phyloP scores from a whole-genome alignment of 2,329 filamentous ascomycete genomes.

The Ilyonectria destructans region DNA sequence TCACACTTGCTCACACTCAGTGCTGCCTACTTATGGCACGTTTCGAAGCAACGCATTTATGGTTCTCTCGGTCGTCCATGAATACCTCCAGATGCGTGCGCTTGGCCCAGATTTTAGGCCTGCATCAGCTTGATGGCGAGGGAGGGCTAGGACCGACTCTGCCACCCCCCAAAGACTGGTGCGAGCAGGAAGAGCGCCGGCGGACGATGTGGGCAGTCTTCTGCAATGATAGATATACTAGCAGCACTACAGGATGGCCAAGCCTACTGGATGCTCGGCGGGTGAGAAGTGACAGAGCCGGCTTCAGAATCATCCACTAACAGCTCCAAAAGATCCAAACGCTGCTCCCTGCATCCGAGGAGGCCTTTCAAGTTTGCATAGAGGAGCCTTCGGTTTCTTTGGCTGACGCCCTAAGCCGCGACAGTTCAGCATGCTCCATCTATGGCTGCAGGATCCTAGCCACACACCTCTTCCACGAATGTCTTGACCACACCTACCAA shows the following conservation, averaged over 20 bases:
- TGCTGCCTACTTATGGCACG: slow-evolving; percentile 80
- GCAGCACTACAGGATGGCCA: slow-evolving; percentile 91
- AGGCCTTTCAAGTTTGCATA: slow-evolving; percentile 78
- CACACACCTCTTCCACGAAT: slow-evolving; percentile 83
- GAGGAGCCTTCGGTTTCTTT: slow-evolving; percentile 75
- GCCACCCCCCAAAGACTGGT: slow-evolving; percentile 82
- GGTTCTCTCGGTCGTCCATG: slow-evolving; percentile 87
- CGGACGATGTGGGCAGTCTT: slow-evolving; percentile 88
- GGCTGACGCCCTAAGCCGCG: slow-evolving; percentile 72
- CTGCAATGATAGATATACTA: slow-evolving; percentile 84
- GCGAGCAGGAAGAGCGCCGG: slow-evolving; percentile 80
- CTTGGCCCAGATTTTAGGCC: slow-evolving; percentile 83
- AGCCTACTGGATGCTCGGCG: slow-evolving; percentile 82
- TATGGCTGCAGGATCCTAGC: slow-evolving; percentile 81
- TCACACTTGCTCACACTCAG: slow-evolving; percentile 81
- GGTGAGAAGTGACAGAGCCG: slow-evolving; percentile 47
- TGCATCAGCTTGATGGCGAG: slow-evolving; percentile 80
- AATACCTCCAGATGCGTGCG: slow-evolving; percentile 80
- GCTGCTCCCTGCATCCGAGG: slow-evolving; percentile 81
- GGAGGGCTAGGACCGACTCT: slow-evolving; percentile 81
- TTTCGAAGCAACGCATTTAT: slow-evolving; percentile 87
- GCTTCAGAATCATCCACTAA: background rate
- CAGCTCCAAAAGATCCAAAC: slow-evolving; percentile 73
- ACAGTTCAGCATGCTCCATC: slow-evolving; percentile 68
- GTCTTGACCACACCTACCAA: slow-evolving; percentile 79